Percentiles rank a stretch among this genome's conserved stretches.
These are phyloP conservation scores for Aspergillus bombycis DNA, from an alignment of 2,329 filamentous ascomycete genomes.

Conservation along the genomic window DNA sequence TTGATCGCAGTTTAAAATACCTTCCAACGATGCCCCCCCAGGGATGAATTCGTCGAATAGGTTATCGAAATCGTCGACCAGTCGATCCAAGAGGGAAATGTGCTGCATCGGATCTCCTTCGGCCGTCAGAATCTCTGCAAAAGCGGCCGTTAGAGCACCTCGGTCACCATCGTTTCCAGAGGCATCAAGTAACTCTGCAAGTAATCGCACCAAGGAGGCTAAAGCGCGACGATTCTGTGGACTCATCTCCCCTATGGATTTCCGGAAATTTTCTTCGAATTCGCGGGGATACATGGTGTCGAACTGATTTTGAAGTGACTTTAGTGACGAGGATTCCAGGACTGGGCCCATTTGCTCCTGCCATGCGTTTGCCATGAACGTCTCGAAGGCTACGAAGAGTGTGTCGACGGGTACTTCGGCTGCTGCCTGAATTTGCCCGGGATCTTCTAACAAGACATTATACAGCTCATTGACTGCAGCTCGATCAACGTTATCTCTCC, in stretches of 20 bases:
- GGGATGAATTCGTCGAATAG: slow-evolving; percentile 73
- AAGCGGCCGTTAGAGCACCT: slow-evolving; percentile 83
- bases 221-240: slow-evolving; percentile 74
- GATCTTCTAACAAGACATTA: slow-evolving; percentile 82
- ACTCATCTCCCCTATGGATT: slow-evolving; percentile 55
- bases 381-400: slow-evolving; percentile 90
- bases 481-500: slow-evolving; percentile 71
- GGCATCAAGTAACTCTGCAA: slow-evolving; percentile 85
- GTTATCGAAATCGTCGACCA: slow-evolving; percentile 85
- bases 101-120: slow-evolving; percentile 78
- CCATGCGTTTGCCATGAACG: slow-evolving; percentile 88
- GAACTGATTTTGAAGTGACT: slow-evolving; percentile 66
- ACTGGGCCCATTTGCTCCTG: slow-evolving; percentile 84
- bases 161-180: slow-evolving; percentile 90
- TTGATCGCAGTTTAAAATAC: slow-evolving; percentile 55
- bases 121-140: slow-evolving; percentile 81
- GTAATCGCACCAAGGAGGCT: slow-evolving; percentile 77
- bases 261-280: slow-evolving; percentile 61
- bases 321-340: slow-evolving; percentile 71
- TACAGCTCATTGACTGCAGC: slow-evolving; percentile 86
- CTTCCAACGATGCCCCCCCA: slow-evolving; percentile 49
- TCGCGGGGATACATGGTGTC: slow-evolving; percentile 46
- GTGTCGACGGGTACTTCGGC: slow-evolving; percentile 79
- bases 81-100: slow-evolving; percentile 82
- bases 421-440: slow-evolving; percentile 74